Percentiles rank a stretch among this genome's conserved stretches.
These are phyloP conservation scores for Davidsoniella eucalypti DNA, from an alignment of 2,329 filamentous ascomycete genomes.

Conservation along the genomic window DNA sequence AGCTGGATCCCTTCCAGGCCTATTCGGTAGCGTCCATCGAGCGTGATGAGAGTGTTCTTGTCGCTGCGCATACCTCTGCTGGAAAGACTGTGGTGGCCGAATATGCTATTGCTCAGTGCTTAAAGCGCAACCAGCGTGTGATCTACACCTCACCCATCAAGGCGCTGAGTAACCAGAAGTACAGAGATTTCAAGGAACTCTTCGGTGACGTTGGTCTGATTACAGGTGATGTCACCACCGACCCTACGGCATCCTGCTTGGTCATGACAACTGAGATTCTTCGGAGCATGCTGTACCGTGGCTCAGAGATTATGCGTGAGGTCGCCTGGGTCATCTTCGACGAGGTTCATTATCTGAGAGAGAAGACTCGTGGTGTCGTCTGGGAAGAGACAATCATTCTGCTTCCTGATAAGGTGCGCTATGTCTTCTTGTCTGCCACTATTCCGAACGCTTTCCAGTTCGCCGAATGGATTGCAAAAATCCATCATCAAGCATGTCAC, in stretches of 20 bases:
- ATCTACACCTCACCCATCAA: slow-evolving; percentile 99
- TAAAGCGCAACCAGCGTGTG: slow-evolving; percentile 93
- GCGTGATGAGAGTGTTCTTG: slow-evolving; percentile 86
- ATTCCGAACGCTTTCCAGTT: slow-evolving; percentile 99
- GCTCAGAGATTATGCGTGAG: slow-evolving; percentile 98
- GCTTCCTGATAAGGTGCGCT: slow-evolving; percentile 93
- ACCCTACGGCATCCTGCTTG: slow-evolving; percentile 90
- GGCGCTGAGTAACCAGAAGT: slow-evolving; percentile 96
- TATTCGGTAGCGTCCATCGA: slow-evolving; percentile 90
- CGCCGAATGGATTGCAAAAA: slow-evolving; percentile 97
- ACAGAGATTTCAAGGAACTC: slow-evolving; percentile 84
- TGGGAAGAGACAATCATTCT: slow-evolving; percentile 99
- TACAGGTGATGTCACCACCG: slow-evolving; percentile 98
- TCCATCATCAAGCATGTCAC: slow-evolving; percentile 92
- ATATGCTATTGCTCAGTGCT: slow-evolving; percentile 92
- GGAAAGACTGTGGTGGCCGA: slow-evolving; percentile 98
- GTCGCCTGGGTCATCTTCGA: slow-evolving; percentile 98
- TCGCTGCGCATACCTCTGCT: slow-evolving; percentile 92
- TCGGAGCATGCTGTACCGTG: slow-evolving; percentile 92
- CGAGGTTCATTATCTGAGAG: slow-evolving; percentile 96
- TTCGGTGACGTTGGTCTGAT: slow-evolving; percentile 96
- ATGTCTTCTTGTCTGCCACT: slow-evolving; percentile 94
- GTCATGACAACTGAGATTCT: slow-evolving; percentile 99
- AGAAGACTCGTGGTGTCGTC: slow-evolving; percentile 85
- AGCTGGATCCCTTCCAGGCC: slow-evolving; percentile 92